phyloP scores from a whole-genome alignment of 2,329 filamentous ascomycete species.

The Trichoderma sp. region DNA sequence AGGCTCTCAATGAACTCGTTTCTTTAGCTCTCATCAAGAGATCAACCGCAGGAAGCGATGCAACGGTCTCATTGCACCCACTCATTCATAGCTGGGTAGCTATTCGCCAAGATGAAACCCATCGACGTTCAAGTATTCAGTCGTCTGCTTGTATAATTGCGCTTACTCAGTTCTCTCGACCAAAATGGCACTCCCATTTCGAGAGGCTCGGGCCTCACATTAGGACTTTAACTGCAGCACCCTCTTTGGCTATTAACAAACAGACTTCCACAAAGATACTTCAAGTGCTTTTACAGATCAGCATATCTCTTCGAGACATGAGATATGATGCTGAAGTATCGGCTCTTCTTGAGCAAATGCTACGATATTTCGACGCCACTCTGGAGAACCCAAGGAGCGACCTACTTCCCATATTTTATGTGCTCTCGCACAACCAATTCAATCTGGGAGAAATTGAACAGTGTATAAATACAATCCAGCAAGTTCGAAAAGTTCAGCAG shows the following conservation, averaged over 20 bases:
- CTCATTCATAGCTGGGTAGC: slow-evolving; percentile 11
- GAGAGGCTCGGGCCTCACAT: slow-evolving; percentile 6
- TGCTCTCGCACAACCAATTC: not conserved
- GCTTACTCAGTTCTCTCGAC: not conserved
- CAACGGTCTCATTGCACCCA: not conserved
- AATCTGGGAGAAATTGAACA: not conserved
- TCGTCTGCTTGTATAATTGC: slow-evolving; percentile 1
- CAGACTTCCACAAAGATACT: not conserved
- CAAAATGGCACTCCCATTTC: not conserved
- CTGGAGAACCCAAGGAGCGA: not conserved
- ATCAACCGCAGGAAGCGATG: not conserved
- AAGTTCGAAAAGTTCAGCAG: not conserved
- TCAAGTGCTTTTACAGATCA: not conserved
- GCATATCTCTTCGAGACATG: not conserved
- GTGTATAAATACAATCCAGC: not conserved
- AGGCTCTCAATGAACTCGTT: not conserved
- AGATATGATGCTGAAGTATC: not conserved
- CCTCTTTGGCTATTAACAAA: not conserved
- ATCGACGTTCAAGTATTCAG: not conserved
- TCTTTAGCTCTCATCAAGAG: slow-evolving; percentile 8
- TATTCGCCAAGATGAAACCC: not conserved
- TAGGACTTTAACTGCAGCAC: not conserved
- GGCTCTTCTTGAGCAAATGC: not conserved
- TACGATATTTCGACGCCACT: not conserved
- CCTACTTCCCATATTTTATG: not conserved